Base-by-base conservation (phyloP, 1,284 basidiomycete species). In the Ceratorhiza oryzae-sativae region DNA sequence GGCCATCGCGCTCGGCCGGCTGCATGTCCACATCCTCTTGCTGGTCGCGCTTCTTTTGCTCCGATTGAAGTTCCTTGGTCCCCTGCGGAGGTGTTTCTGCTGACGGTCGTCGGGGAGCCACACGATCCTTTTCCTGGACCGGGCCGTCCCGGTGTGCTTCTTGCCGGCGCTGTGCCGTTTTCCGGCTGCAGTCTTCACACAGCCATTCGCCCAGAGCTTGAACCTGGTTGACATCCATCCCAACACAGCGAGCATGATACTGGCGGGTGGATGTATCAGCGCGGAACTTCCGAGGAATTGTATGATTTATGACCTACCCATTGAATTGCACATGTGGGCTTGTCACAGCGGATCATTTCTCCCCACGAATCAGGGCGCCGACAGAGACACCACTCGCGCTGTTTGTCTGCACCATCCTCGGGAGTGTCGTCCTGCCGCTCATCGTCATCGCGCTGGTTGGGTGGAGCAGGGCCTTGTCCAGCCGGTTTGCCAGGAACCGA, bases 241-340 rank as follows among this genome's bases (percentile, higher is more conserved):
- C 63, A 18, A 68, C 63, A 30, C 63, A 68, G 36, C 63, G 63
- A 23, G 51, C 49, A 42, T 68, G 63, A 45, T 68, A 68, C 63
- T 68, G 20, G 3, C 20, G 27, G 39, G 13, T 3, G 27, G 39
- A 5, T 3, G n/a, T 27, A 53, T 65, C 20, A 51, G 48, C 20
- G 39, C n/a, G 10, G 46, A 10, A 23, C 15, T 36, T 20, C 10
- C n/a, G 32, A 20, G 46, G 27, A 39, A 49, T 18, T 25, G 12
- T 6, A n/a, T n/a, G n/a, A n/a, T n/a, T n/a, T 20, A 13, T 18
- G 32, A 56, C 63, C 30, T 20, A 68, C 63, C 63, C 63, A 68
- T 68, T 68, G 63, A 42, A 68, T 68, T n/a, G 63, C 63, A 20
- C 63, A 68, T 13, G 63, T 68, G 39, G 63, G 63, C 51, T 42